Conservation (phyloP, 805 yeast species). For the Candida multigemmis region DNA sequence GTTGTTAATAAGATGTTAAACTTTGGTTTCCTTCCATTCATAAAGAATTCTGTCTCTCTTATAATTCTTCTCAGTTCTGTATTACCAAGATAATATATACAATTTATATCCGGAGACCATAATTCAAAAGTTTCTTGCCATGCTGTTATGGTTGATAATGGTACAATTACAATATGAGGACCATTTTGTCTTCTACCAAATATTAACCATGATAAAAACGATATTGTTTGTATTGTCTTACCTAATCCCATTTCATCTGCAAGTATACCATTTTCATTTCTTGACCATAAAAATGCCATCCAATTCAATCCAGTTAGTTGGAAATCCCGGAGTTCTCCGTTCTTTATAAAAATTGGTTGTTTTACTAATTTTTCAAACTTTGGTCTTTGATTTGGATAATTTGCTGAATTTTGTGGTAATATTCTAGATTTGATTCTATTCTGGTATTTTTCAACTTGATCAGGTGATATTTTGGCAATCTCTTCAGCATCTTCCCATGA, state of each 20-base stretch:
- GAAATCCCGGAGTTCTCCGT: constrained; percentile 91
- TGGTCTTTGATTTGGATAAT: constrained; percentile 72
- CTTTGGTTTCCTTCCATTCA: constrained; percentile 57
- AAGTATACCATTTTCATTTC: constrained; percentile 92
- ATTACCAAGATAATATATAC: constrained; percentile 89
- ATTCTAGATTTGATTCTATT: constrained; percentile 75
- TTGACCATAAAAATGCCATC: constrained; percentile 99
- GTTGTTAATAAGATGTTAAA: constrained; percentile 92
- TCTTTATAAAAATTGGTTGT: constrained; percentile 86
- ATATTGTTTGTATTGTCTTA: constrained; percentile 93
- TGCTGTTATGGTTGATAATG: constrained; percentile 91
- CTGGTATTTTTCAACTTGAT: constrained; percentile 76
- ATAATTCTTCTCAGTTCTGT: constrained; percentile 75
- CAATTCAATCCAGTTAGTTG: constrained; percentile 97
- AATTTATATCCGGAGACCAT: constrained; percentile 96
- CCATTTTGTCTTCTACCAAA: constrained; percentile 96
- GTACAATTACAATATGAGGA: constrained; percentile 94
- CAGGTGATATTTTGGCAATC: constrained; percentile 78
- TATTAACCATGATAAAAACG: constrained; percentile 89
- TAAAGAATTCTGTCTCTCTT: constrained; percentile 77
- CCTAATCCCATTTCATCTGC: constrained; percentile 99
- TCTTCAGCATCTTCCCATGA: constrained; percentile 94
- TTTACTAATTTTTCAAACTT: constrained; percentile 74
- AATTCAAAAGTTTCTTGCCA: constrained; percentile 98
- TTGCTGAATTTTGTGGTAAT: constrained; percentile 71